phyloP scores from a whole-genome alignment of 176 grass and related monocot species.

The Ensete glaucum region DNA sequence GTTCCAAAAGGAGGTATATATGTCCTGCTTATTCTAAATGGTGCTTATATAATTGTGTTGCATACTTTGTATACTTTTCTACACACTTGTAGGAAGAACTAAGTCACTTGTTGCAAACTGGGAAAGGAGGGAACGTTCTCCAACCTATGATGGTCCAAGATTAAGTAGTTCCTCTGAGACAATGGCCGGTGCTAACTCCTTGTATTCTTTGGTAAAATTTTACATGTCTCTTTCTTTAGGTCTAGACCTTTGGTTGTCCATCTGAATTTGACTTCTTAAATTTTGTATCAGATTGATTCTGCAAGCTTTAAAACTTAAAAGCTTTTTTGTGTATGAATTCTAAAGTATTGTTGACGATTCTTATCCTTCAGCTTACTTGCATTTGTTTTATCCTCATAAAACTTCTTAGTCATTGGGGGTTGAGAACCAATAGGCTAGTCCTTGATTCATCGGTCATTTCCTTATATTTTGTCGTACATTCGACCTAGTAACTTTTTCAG shows the following conservation, averaged over 20 bases:
- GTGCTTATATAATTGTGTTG: slow-evolving; percentile 17
- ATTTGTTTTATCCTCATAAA: neutral
- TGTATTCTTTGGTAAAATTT: slow-evolving; percentile 64
- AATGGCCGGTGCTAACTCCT: slow-evolving; percentile 20
- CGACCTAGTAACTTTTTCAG: neutral
- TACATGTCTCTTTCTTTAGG: slow-evolving; percentile 2
- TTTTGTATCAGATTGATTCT: neutral
- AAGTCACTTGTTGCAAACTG: slow-evolving; percentile 61
- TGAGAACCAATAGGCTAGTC: no score
- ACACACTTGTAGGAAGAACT: slow-evolving; percentile 46
- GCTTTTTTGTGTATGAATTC: neutral
- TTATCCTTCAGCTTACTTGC: neutral
- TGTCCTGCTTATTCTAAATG: slow-evolving; percentile 13
- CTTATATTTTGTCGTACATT: neutral
- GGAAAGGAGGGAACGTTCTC: slow-evolving; percentile 58
- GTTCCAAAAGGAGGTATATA: slow-evolving; percentile 83
- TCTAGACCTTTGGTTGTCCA: neutral
- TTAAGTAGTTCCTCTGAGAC: slow-evolving; percentile 32
- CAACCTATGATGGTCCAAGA: slow-evolving; percentile 53
- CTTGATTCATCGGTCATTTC: slow-evolving; percentile 3
- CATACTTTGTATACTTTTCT: slow-evolving; percentile 28
- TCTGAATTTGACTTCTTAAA: neutral
- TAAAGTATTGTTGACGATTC: neutral
- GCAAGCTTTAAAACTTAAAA: no score
- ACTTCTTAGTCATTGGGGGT: no score